These are phyloP conservation scores for Arthrobotrys pseudoclavata DNA, from an alignment of 2,329 filamentous ascomycete genomes.

Conservation along the genomic window DNA sequence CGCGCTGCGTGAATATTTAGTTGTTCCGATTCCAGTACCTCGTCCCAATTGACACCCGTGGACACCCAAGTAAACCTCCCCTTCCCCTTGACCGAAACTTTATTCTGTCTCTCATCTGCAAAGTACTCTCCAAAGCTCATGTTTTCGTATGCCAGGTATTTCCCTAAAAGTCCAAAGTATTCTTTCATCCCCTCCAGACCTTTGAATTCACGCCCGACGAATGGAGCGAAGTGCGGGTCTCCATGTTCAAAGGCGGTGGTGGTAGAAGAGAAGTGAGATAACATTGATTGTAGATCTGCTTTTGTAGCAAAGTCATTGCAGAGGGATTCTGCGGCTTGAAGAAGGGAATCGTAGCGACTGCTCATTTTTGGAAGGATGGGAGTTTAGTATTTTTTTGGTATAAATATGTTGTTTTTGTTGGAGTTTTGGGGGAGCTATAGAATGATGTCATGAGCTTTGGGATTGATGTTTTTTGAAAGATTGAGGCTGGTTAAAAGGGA, in stretches of 20 bases:
- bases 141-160: conserved; percentile 63
- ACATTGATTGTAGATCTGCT: conserved; percentile 62
- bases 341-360: conserved; percentile 61
- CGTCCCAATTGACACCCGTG: conserved; percentile 65
- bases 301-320: conserved; percentile 65
- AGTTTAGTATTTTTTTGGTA: background rate
- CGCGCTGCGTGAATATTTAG: background rate
- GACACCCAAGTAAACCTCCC: conserved; percentile 65
- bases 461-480: background rate
- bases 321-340: conserved; percentile 64
- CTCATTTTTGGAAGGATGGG: background rate
- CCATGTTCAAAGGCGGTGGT: conserved; percentile 65
- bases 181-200: conserved; percentile 63
- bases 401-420: conserved; percentile 25
- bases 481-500: background rate
- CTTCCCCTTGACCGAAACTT: conserved; percentile 64
- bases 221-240: conserved; percentile 65
- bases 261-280: conserved; percentile 64
- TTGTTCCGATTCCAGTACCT: conserved; percentile 57
- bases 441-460: conserved; percentile 9
- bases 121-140: conserved; percentile 63
- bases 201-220: conserved; percentile 65
- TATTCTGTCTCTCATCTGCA: conserved; percentile 63
- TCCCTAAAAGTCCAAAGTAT: conserved; percentile 64
- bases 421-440: background rate